A percentile compares a stretch with the other conserved stretches of the same genome.
These are phyloP conservation scores for Glarea lozoyensis DNA, from an alignment of 495 filamentous ascomycete species.

Conservation along the genomic window DNA sequence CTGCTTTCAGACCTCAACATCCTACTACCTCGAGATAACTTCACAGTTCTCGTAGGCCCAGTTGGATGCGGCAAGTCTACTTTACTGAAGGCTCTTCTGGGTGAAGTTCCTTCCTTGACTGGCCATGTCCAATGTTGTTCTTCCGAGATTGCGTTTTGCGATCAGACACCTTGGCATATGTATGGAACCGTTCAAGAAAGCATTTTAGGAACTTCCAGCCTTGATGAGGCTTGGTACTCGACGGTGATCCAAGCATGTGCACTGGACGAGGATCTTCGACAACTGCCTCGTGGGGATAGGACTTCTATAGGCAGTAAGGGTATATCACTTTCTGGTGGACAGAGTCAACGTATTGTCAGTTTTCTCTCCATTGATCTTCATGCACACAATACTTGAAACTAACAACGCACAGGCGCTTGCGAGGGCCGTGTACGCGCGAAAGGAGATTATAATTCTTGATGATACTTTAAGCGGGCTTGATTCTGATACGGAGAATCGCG, in stretches of 20 bases:
- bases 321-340: constrained; percentile 42
- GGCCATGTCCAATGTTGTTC: constrained; percentile 23
- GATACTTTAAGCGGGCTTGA: constrained; percentile 44
- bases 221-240: constrained; percentile 6
- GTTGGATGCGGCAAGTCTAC: constrained; percentile 42
- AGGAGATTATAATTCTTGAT: constrained; percentile 23
- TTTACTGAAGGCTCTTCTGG: constrained; percentile 38
- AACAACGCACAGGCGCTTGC: constrained; percentile 14
- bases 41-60: constrained; percentile 38
- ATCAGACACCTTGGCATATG: constrained; percentile 30
- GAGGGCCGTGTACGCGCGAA: constrained; percentile 21
- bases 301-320: constrained; percentile 49
- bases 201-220: constrained; percentile 17
- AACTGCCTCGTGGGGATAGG: constrained; percentile 41
- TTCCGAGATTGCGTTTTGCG: constrained; percentile 19
- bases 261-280: constrained; percentile 24
- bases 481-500: constrained; percentile 41
- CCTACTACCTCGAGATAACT: background rate
- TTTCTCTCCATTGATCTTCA: constrained; percentile 22
- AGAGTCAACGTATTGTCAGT: constrained; percentile 44
- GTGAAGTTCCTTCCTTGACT: constrained; percentile 31
- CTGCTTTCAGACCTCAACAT: background rate
- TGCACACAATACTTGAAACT: constrained; percentile 16
- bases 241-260: constrained; percentile 16
- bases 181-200: constrained; percentile 27